Conservation (phyloP, 1,284 basidiomycete species). For the Heterobasidion occidentale region DNA sequence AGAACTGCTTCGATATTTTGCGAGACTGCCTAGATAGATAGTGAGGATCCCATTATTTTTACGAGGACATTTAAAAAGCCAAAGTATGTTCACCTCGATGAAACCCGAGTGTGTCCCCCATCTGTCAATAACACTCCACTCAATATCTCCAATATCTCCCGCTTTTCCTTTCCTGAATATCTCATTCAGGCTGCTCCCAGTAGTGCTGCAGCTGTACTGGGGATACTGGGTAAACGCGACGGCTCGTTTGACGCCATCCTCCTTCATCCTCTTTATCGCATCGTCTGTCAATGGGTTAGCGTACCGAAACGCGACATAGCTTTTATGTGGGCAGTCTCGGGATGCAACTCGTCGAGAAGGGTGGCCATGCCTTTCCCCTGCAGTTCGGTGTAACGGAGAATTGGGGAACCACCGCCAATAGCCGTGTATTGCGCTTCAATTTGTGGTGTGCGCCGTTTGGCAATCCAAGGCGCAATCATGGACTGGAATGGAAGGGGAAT, state of each 20-base stretch:
- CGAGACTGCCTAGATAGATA: conserved; percentile 68
- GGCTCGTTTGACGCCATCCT: conserved; percentile 87
- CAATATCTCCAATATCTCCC: conserved; percentile 45
- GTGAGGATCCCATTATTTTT: neutral
- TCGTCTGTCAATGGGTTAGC: conserved; percentile 85
- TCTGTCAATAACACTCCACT: conserved; percentile 97
- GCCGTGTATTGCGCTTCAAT: conserved; percentile 93
- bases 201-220: conserved; percentile 98
- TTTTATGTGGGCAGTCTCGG: conserved; percentile 93
- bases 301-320: conserved; percentile 94
- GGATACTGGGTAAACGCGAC: conserved; percentile 99
- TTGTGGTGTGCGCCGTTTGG: conserved; percentile 84
- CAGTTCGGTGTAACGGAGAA: conserved; percentile 81
- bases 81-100: conserved; percentile 57
- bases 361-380: conserved; percentile 91
- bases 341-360: conserved; percentile 90
- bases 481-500: conserved; percentile 95
- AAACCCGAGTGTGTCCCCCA: conserved; percentile 96
- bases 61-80: neutral
- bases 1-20: conserved; percentile 84
- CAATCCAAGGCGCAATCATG: conserved; percentile 83
- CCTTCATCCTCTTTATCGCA: conserved; percentile 78
- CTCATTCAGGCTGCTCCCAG: conserved; percentile 95
- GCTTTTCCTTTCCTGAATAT: conserved; percentile 62
- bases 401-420: conserved; percentile 98